Base-by-base conservation (phyloP, 2,329 filamentous ascomycete species). In the Bipolaris sorokiniana region DNA sequence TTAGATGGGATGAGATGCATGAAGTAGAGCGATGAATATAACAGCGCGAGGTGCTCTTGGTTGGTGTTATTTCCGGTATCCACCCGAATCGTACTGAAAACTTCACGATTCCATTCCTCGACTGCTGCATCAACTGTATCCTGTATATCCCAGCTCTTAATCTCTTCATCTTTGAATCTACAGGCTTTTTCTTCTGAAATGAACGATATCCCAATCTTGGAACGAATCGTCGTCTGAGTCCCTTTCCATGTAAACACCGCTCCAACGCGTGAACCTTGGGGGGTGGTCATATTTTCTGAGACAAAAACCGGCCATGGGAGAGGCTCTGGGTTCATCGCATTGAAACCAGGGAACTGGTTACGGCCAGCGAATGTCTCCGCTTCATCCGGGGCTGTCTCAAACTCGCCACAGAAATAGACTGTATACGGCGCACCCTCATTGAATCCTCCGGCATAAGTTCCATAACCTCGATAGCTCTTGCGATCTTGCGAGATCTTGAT, bases 21-120 rank as follows among this genome's bases (percentile, higher is more conserved):
- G 63, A 88, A 87, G 69, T 90, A 91, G 28, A 91, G 70, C 0
- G 86, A 86, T 0, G 85, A 84, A 73, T 91, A 91, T 1, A 91
- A 77, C 36, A 89, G 77, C 34, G 81, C 77, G 13, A 90, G 77
- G 41, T 84, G 85, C 13, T 62, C 65, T 41, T 63, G 63, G 40
- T 88, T 79, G 0, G 81, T 82, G 15, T 73, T 80, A 1, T 86
- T 84, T 2, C 84, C 82, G 0, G 81, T 78, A 5, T 26, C 18
- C 10, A 48, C 46, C 13, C 20, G 13, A 23, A 78, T 78, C 38
- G 90, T 87, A 52, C 80, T 82, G 18, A 89, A 76, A 1, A 89
- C 82, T 28, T 81, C 74, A 0, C 65, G 65, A 46, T 80, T 81
- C 80, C 80, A 82, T 67, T 79, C 60, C 1, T 75, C 61, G 16